Conservation (phyloP, 163 green algal species). For the Chlorella variabilis region DNA sequence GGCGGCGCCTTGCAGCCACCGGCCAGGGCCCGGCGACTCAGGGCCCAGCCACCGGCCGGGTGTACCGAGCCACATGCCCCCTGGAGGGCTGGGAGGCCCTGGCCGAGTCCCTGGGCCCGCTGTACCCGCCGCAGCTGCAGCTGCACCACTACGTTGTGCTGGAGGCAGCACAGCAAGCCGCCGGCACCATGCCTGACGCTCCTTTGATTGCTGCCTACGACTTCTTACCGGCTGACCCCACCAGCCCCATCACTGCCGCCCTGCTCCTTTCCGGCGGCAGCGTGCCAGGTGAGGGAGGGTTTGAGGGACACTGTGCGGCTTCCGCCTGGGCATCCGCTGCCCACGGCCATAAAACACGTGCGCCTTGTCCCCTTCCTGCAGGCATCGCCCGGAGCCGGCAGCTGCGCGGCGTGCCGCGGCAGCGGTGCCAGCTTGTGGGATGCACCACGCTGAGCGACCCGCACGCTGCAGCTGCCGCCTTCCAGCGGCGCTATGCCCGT, state of each 20-base stretch:
- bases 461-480: not conserved
- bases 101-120: not conserved
- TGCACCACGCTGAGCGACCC: conserved; percentile 14
- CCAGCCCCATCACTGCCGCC: not conserved
- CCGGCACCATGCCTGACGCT: no score
- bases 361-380: not conserved
- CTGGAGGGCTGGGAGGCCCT: conserved; percentile 17
- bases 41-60: no score
- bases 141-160: conserved; percentile 20
- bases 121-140: not conserved
- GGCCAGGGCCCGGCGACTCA: no score
- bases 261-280: conserved; percentile 10
- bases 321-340: no score
- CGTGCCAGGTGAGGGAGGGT: conserved; percentile 11
- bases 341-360: no score
- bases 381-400: not conserved
- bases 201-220: conserved; percentile 18
- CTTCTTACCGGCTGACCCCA: conserved; percentile 20
- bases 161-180: not conserved
- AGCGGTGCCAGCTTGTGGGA: conserved; percentile 14
- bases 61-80: conserved; percentile 13
- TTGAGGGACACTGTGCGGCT: not conserved
- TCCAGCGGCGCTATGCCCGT: conserved; percentile 9
- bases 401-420: conserved; percentile 9
- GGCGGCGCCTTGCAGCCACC: no score